Evolutionary conservation across 2,329 filamentous ascomycete species (phyloP), one percentile per base, ranked within the genome.

Genomic region (Aspergillus sp.): DNA sequence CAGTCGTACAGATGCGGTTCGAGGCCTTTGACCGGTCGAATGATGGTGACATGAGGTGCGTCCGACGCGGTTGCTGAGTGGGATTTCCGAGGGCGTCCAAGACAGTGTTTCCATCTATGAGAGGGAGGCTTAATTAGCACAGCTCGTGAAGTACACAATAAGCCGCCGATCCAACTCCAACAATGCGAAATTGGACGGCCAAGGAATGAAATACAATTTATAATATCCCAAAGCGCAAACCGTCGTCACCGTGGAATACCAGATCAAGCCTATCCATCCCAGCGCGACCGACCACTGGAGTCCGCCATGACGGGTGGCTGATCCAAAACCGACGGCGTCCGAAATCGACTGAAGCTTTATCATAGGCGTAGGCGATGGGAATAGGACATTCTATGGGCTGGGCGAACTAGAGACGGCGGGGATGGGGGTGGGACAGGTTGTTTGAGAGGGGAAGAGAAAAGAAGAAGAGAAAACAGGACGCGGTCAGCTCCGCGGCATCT

Each of bases 1-100:
- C 95, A 98, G 69, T 96, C 91, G 81, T 96, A 96, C 23, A 98
- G 86, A 63, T 87, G 85, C 4, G 92, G 90, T 73, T 98, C 95
- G 56, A 96, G 82, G 60, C 93, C 95, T 76, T 97, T 98, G 63
- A 96, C 88, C 0, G 95, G 96, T 2, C 95, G 90, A 65, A 99
- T 92, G 60, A 96, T 84, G 33, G 95, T 98, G 67, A 99, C 83
- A 77, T 91, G 87, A 15, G 93, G 93, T 3, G 91, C 80, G 40
- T 87, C 77, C 12, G 70, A 54, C 19, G 56, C 59, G 2, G 72
- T 70, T 19, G 76, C 70, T 39, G 73, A 79, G 56, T 70, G 63
- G 19, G 82, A 78, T 45, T 70, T 74, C 45, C 68, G 68, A 48
- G 79, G 82, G 43, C 69, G 73, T 53, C 66, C 72, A 23, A 79